Evolutionary conservation across 2,329 filamentous ascomycete genomes (phyloP), one percentile per base, ranked within the genome.

Genomic region (Knufia fluminis): DNA sequence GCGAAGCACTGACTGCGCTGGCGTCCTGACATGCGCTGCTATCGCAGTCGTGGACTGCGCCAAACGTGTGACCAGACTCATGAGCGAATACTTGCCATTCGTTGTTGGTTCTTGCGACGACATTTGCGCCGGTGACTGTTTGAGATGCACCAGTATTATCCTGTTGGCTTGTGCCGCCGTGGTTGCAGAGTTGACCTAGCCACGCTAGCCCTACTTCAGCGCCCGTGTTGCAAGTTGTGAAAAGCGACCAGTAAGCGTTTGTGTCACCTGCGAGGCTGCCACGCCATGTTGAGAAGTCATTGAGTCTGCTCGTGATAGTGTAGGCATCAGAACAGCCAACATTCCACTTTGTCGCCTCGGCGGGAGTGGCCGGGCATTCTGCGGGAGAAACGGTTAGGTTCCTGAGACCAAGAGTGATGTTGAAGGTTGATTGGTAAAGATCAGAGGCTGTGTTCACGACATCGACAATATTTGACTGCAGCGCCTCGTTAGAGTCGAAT

Each of bases 31-130:
- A 97, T 2, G 83, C 77, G n/a, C 67, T 54, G 0, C 71, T 63
- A 2, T 80, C 85, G 67, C 92, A 98, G 67, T 98, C 92, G 67
- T 98, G 92, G 8, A 96, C 88, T 3, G 91, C 92, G 40, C 91
- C 91, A 65, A 95, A 97, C 0, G 89, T 97, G 66, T 97, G 91
- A 1, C 90, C 91, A 2, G 83, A 83, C 67, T 97, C 91, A 64
- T 97, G 91, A 24, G 91, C 91, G 67, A 97, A 87, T 51, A 97
- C 85, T 65, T 96, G 89, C 91, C 91, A 97, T 64, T 95, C 90
- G 2, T 80, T 84, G 19, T 78, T 75, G 0, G 88, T 94, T 55
- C 80, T 80, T 22, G 92, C 82, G 19, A 98, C 88, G 1, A 98
- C 86, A 62, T 96, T 97, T 53, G 91, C 83, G 26, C 86, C 86